Base-by-base conservation (phyloP, 768 basidiomycete species). In the Peribolospora baueri region DNA sequence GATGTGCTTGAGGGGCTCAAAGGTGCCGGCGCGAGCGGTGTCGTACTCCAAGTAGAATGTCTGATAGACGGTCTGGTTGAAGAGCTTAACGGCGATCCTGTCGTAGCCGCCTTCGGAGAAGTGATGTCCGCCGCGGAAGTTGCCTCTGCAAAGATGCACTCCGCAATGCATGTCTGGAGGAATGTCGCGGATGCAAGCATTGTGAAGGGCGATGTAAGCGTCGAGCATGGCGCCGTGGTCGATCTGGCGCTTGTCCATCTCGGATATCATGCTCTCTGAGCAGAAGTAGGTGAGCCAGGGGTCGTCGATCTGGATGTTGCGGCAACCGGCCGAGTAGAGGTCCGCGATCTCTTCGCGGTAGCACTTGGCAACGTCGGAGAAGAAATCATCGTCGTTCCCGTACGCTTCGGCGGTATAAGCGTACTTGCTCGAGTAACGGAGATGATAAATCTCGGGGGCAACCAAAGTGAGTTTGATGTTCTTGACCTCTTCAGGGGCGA, bases 401-500 rank as follows among this genome's bases (percentile, higher is more conserved):
- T 82, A 82, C 5, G 80, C 74, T 6, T 72, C 69, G 47, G 72
- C 69, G 36, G 61, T 52, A 54, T 60, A 62, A 5, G 62, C 59
- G 53, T 60, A 49, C 53, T 59, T 60, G 39, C 40, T 42, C 42
- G 56, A 56, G 58, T 64, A 60, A 10, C 63, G 62, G 52, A 64
- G 58, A 53, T 62, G 59, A 54, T 63, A 64, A 80, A 42, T 41
- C 47, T 77, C 76, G 3, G 81, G 81, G 0, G 80, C 75, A 57
- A 76, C 78, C 66, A 81, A 69, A 10, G 78, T 82, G 56, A 83
- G 62, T 65, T 85, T 84, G 65, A 83, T 73, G 61, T 72, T 70
- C 62, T 73, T 72, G 56, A 80, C 75, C 46, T 63, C 59, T 25
- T 60, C 56, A n/a, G 57, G 55, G 39, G 60, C 49, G 51, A 63